Base-by-base conservation (phyloP, 73 alveolate genomes). In the Paramecium octaurelia region DNA sequence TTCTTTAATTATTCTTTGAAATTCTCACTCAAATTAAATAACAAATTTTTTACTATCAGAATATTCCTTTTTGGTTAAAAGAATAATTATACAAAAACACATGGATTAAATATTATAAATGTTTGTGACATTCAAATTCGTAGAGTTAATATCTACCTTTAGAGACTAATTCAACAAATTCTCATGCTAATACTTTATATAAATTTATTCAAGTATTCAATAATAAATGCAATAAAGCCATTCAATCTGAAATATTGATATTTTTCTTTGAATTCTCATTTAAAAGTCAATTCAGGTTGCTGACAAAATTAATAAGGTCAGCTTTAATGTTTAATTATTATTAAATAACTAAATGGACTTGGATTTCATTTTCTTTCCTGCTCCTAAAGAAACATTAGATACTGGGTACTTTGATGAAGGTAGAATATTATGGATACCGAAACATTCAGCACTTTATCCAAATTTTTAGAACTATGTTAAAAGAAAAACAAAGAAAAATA, bases 321-420 rank as follows among this genome's bases (percentile, higher is more conserved):
- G 77, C 20, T 59, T 59, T 21, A 59, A 70, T 70, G 57, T 54
- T 54, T 54, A 54, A 54, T 54, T n/a, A 20, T n/a, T 54, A 12
- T 54, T 54, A 20, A 54, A 54, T 54, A 54, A 54, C 69, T 54
- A 54, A 54, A 75, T 75, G 88, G 60, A 75, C 29, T 8, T 75
- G 16, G 88, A 75, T 75, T 75, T 75, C 36, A 75, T 75, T n/a
- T 38, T 75, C 8, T 75, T 75, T 75, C 88, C 88, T 35, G 88
- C 88, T 38, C 88, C 88, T 18, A 75, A 75, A 38, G 68, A 38
- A 18, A 38, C 64, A 1, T 20, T 38, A 16, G 60, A 75, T 35
- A 16, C 20, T 35, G 88, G 40, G 24, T 5, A 21, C 38, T 10
- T 23, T 75, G 68, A 35, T 29, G 58, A 38, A 9, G 59, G 64